Conservation (phyloP, 352 stramenopile genomes). For the Pythium brachiatum region DNA sequence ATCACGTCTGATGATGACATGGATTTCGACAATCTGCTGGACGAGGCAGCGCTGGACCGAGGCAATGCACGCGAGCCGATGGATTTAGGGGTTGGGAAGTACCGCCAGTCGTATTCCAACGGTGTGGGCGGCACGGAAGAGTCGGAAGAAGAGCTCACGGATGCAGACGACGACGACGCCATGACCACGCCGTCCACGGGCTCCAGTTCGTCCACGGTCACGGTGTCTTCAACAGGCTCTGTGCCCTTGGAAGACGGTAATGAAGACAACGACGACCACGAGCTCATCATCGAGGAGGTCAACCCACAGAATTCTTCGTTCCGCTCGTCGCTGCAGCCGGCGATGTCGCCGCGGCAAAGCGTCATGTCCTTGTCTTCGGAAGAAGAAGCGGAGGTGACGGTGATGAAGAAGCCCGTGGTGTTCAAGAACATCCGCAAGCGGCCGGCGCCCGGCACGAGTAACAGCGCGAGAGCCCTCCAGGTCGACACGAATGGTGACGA, state of each 20-base stretch:
- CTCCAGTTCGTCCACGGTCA: background rate
- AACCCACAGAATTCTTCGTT: slow-evolving; percentile 31
- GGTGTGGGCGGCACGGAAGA: slow-evolving; percentile 10
- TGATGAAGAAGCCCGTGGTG: slow-evolving; percentile 19
- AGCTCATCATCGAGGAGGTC: slow-evolving; percentile 45
- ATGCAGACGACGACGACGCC: slow-evolving; percentile 18
- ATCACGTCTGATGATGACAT: slow-evolving; percentile 24
- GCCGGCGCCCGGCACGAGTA: background rate
- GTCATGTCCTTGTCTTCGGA: slow-evolving; percentile 16
- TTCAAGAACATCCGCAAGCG: slow-evolving; percentile 22
- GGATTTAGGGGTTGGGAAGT: slow-evolving; percentile 51
- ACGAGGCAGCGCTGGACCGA: slow-evolving; percentile 24
- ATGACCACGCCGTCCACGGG: slow-evolving; percentile 27
- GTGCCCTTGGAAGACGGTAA: background rate
- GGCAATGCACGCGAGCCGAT: slow-evolving; percentile 21
- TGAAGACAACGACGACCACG: slow-evolving; percentile 2
- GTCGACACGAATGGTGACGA: slow-evolving; percentile 11
- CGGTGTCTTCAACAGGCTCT: background rate
- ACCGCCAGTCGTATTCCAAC: slow-evolving; percentile 34
- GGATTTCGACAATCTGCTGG: slow-evolving; percentile 29
- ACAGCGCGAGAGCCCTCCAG: background rate
- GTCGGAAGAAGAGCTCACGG: slow-evolving; percentile 21
- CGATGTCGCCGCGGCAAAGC: slow-evolving; percentile 23
- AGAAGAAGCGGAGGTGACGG: slow-evolving; percentile 23
- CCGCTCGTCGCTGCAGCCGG: slow-evolving; percentile 5